Evolutionary conservation across 1,284 basidiomycete genomes (phyloP).

Genomic region (Leccinum fallax): DNA sequence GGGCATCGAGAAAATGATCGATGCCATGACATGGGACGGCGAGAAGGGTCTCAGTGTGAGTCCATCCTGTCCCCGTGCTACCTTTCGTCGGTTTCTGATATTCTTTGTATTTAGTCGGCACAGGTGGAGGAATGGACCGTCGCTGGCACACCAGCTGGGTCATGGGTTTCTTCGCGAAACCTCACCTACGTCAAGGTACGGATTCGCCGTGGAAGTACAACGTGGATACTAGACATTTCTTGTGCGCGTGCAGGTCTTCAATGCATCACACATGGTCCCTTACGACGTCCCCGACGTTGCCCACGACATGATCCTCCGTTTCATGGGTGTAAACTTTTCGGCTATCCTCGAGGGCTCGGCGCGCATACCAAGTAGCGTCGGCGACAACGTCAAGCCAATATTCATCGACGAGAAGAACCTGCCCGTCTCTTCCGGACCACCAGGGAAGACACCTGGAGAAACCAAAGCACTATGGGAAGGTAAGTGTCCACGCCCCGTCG

Average conservation of each 20-base stretch:
- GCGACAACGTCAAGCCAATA: slow-evolving; percentile 62
- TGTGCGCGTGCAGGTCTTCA: slow-evolving; percentile 60
- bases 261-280: slow-evolving; percentile 94
- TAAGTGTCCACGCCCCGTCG: slow-evolving; percentile 35
- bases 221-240: background rate
- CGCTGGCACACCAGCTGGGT: slow-evolving; percentile 78
- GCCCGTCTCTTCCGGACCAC: slow-evolving; percentile 37
- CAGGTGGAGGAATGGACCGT: slow-evolving; percentile 82
- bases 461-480: slow-evolving; percentile 83
- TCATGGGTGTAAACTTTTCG: slow-evolving; percentile 89
- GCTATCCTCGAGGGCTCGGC: slow-evolving; percentile 77
- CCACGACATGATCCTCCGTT: slow-evolving; percentile 98
- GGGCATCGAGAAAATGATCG: slow-evolving; percentile 86
- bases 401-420: slow-evolving; percentile 48
- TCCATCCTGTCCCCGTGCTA: slow-evolving; percentile 16
- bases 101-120: slow-evolving; percentile 53
- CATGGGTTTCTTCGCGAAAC: slow-evolving; percentile 88
- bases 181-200: slow-evolving; percentile 89
- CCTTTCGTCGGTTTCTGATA: background rate
- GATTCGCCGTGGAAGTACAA: background rate
- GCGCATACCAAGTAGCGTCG: slow-evolving; percentile 75
- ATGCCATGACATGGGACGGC: slow-evolving; percentile 85
- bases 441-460: slow-evolving; percentile 65
- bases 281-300: slow-evolving; percentile 88
- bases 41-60: slow-evolving; percentile 82